Conservation (phyloP, 768 basidiomycete genomes). For the Tylopilus vinaceipallidus region DNA sequence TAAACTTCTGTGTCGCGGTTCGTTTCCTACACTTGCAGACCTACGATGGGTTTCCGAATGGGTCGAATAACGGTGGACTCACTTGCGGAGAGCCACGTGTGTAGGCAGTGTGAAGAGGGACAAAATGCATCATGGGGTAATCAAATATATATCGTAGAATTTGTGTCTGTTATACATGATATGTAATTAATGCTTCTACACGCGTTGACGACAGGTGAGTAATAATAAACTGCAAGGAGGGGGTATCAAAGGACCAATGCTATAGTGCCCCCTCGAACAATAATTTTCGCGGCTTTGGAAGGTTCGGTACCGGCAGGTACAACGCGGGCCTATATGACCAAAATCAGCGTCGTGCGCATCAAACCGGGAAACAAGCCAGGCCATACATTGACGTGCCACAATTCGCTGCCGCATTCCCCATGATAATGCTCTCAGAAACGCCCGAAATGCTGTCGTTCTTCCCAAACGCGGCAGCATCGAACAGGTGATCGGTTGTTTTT, state of each 20-base stretch:
- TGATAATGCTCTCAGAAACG: constrained; percentile 99
- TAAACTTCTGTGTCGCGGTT: background rate
- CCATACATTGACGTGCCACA: constrained; percentile 92
- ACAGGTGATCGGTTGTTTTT: constrained; percentile 98
- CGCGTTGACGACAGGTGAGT: background rate
- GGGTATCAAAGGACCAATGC: background rate
- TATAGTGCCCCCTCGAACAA: constrained; percentile 36
- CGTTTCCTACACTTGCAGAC: background rate
- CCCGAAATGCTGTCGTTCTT: constrained; percentile 95
- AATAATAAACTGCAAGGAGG: background rate
- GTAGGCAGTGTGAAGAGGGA: too few species aligned
- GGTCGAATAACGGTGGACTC: too few species aligned
- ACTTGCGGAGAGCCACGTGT: too few species aligned
- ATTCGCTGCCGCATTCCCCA: constrained; percentile 94
- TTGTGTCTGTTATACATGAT: too few species aligned
- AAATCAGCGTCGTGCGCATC: constrained; percentile 5
- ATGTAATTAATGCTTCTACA: background rate
- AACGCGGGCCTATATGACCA: constrained; percentile 33
- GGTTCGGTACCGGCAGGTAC: constrained; percentile 29
- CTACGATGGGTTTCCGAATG: too few species aligned
- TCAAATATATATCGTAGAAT: too few species aligned
- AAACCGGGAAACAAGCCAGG: background rate
- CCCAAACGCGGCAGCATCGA: constrained; percentile 94
- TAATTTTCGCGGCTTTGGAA: constrained; percentile 35
- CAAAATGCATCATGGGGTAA: too few species aligned